Evolutionary conservation across 2,329 filamentous ascomycete genomes (phyloP).

Genomic region (Fusarium sp.): DNA sequence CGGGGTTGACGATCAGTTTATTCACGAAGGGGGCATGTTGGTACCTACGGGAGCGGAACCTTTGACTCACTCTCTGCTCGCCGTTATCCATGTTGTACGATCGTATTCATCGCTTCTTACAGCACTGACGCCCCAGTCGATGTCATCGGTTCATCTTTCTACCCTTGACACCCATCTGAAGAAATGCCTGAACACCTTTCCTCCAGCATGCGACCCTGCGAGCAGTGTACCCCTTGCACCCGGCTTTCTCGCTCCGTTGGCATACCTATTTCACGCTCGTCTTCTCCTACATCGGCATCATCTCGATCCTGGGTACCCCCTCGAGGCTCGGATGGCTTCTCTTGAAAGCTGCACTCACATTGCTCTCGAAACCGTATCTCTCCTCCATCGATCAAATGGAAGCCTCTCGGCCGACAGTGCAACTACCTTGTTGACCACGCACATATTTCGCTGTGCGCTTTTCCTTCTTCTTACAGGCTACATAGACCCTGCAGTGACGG

Average conservation of each 20-base stretch:
- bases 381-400: constrained; percentile 74
- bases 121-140: constrained; percentile 73
- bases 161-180: constrained; percentile 85
- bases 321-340: constrained; percentile 74
- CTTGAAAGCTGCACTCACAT: constrained; percentile 81
- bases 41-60: constrained; percentile 64
- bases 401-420: constrained; percentile 72
- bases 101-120: constrained; percentile 80
- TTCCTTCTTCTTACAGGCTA: constrained; percentile 82
- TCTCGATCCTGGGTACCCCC: constrained; percentile 76
- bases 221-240: constrained; percentile 78
- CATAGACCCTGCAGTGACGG: constrained; percentile 77
- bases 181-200: constrained; percentile 79
- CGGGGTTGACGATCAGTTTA: constrained; percentile 82
- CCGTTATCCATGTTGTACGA: constrained; percentile 84
- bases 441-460: constrained; percentile 88
- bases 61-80: constrained; percentile 77
- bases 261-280: constrained; percentile 85
- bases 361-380: constrained; percentile 80
- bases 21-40: constrained; percentile 68
- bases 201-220: constrained; percentile 76
- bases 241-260: constrained; percentile 77
- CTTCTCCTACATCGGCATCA: constrained; percentile 91
- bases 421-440: constrained; percentile 80
- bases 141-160: constrained; percentile 76